Evolutionary conservation across 352 stramenopile genomes (phyloP), one percentile per base, ranked within the genome.

Genomic region (Pythium insidiosum): DNA sequence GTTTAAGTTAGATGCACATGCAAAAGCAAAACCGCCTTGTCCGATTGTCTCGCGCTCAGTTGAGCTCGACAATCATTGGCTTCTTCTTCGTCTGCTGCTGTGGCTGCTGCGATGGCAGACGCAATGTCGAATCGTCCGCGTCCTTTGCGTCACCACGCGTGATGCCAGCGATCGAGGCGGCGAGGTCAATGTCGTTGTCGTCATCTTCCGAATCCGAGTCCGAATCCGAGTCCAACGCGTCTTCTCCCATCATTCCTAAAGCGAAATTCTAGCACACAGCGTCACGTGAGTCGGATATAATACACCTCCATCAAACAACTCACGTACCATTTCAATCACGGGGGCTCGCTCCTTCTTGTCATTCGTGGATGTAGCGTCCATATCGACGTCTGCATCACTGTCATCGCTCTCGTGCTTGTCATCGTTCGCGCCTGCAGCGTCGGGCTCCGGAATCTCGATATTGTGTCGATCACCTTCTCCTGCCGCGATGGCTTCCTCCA

Each of bases 261-360:
- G 78, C 78, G 61, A 90, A 90, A 45, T 90, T 82, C 78, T 90
- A n/a, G n/a, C n/a, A 50, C 7, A 23, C 0, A 21, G 25, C 12
- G 16, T 11, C 20, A 5, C 30, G 19, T 34, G 4, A 34, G 9
- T 13, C 19, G 7, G 15, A 1, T 43, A 12, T 5, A 21, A 22
- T 16, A 16, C 19, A n/a, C 2, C 43, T 21, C 31, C 26, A 19
- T 15, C 21, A 28, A 20, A 60, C 1, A 29, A 19, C 6, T 16
- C n/a, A 68, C 56, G 53, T 41, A 90, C 77, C 74, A 90, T 88
- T 51, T 88, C 70, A 48, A 90, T 86, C 22, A 88, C 66, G 0
- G 60, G 72, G 13, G 60, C 37, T 76, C 71, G 36, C 36, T 51
- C 26, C 31, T 47, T 42, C 24, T 60, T 50, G 21, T 48, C 46